Base-by-base conservation (phyloP, 306 rosid species). In the Castanea mollissima region DNA sequence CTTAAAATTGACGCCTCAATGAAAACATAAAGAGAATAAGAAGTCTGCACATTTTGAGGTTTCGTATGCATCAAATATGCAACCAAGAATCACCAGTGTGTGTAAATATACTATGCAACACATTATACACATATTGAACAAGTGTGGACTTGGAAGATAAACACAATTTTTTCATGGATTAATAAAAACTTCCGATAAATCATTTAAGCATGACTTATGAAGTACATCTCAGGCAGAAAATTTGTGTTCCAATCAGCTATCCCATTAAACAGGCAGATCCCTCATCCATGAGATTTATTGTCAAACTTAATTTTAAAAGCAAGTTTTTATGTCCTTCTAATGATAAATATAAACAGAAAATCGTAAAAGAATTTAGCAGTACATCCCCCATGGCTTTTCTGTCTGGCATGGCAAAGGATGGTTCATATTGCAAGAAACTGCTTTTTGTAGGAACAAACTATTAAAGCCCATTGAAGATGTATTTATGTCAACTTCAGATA, bases 381-480 rank as follows among this genome's bases (percentile, higher is more conserved):
- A 55, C 73, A 72, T 65, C 14, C 14, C 6, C 69, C 35, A 65
- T 77, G 55, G 59, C 69, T 71, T 54, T 68, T 81, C 55, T 56
- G 63, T 32, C 15, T 25, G 65, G 73, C 73, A 80, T 34, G 78
- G 32, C 60, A 71, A 69, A 54, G 57, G 64, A 51, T n/a, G 15
- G 81, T 67, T 67, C 71, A 78, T 49, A 71, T 59, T 52, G 70
- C 46, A 76, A 73, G 80, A 74, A 69, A 63, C 55, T 68, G 23
- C 16, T 15, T 80, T 69, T 20, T 15, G 32, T 58, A 62, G 70
- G 71, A 80, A 54, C 72, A 80, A 74, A 64, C 55, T 64, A 64
- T 41, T 52, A 68, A 58, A 74, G 32, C 76, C 35, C 74, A 54
- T 21, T 35, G 52, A 69, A 35, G 80, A 68, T 23, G 67, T 19